A percentile compares a stretch with the other conserved stretches of the same genome.
Conservation (phyloP, 2,329 filamentous ascomycete species). For the Plectosphaerella plurivora region DNA sequence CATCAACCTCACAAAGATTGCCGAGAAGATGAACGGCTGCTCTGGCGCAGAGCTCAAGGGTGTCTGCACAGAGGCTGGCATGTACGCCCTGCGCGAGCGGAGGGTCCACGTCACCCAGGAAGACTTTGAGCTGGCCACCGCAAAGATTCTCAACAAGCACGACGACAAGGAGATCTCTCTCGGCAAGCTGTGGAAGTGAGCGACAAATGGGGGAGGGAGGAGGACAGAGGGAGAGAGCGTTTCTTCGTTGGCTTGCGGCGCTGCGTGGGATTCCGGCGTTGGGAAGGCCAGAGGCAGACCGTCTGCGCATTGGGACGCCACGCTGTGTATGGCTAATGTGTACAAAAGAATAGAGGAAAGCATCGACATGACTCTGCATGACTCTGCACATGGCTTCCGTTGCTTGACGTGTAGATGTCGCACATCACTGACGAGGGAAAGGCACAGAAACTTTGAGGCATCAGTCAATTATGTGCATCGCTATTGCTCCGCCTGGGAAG, state of each 20-base stretch:
- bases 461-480: not conserved
- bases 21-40: conserved; percentile 99
- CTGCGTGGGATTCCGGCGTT: conserved; percentile 8
- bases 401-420: not conserved
- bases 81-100: conserved; percentile 94
- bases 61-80: conserved; percentile 96
- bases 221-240: conserved; percentile 4
- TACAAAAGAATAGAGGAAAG: conserved; percentile 2
- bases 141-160: conserved; percentile 99
- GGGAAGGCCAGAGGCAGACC: too few species aligned
- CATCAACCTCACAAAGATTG: conserved; percentile 97
- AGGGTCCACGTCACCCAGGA: conserved; percentile 98
- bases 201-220: not conserved
- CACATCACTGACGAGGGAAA: too few species aligned
- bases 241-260: not conserved
- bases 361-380: not conserved
- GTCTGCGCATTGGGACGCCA: not conserved
- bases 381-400: too few species aligned
- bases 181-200: conserved; percentile 68
- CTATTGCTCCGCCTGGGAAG: too few species aligned
- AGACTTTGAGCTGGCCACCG: conserved; percentile 96
- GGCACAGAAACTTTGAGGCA: not conserved
- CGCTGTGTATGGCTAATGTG: conserved; percentile 3
- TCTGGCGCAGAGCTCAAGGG: conserved; percentile 97
- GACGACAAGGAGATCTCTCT: conserved; percentile 95